Evolutionary conservation across 2,329 filamentous ascomycete species (phyloP).

Genomic region (Diaporthe ampelina): DNA sequence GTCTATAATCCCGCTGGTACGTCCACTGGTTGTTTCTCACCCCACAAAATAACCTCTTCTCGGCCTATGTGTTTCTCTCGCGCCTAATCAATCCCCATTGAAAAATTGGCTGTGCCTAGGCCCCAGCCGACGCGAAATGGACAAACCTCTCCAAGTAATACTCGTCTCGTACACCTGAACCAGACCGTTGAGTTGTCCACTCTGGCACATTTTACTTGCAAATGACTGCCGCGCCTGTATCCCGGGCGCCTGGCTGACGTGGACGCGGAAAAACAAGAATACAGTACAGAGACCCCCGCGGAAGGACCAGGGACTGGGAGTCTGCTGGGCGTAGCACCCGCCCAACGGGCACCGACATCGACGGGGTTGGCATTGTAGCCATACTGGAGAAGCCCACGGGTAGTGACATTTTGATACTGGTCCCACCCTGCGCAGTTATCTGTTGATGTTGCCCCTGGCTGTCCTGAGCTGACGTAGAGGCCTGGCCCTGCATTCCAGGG

Average conservation of each 20-base stretch:
- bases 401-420: constrained; percentile 31
- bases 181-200: too few relatives aligned
- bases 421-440: too few relatives aligned
- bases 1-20: constrained; percentile 61
- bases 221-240: too few relatives aligned
- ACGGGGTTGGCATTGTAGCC: constrained; percentile 81
- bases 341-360: constrained; percentile 72
- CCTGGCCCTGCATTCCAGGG: constrained; percentile 45
- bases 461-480: background rate
- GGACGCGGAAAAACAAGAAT: constrained; percentile 57
- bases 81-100: background rate
- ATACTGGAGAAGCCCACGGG: constrained; percentile 70
- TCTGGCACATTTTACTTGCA: too few relatives aligned
- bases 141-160: constrained; percentile 70
- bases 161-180: constrained; percentile 8
- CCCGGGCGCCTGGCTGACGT: constrained; percentile 35
- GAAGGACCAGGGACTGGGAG: constrained; percentile 75
- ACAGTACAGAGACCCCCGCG: constrained; percentile 74
- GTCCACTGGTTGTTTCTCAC: constrained; percentile 31
- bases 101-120: constrained; percentile 49
- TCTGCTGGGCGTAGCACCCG: constrained; percentile 79
- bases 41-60: constrained; percentile 19
- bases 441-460: background rate
- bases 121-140: constrained; percentile 69
- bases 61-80: constrained; percentile 16